Conservation (phyloP, 495 filamentous ascomycete genomes). For the Penicillium verhagenii region DNA sequence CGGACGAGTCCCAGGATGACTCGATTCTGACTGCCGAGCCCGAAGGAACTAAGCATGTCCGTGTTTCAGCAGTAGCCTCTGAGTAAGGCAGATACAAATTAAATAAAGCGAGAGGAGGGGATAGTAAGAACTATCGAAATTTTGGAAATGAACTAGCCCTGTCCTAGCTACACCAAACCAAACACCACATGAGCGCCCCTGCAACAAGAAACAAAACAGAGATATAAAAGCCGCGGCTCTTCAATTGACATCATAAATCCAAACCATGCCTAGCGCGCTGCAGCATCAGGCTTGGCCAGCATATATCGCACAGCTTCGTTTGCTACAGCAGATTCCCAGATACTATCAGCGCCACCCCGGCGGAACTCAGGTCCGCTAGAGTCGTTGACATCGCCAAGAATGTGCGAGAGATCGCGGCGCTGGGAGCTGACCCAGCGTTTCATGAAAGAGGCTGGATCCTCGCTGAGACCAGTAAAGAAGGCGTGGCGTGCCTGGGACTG, state of each 20-base stretch:
- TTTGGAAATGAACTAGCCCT: conserved; percentile 23
- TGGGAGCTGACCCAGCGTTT: conserved; percentile 83
- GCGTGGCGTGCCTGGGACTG: conserved; percentile 81
- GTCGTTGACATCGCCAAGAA: conserved; percentile 76
- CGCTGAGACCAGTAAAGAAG: conserved; percentile 72
- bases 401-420: conserved; percentile 84
- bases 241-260: conserved; percentile 3
- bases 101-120: too few relatives aligned
- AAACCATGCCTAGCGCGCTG: conserved; percentile 19
- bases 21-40: too few relatives aligned
- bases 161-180: conserved; percentile 27
- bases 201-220: conserved; percentile 14
- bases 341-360: conserved; percentile 52
- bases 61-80: too few relatives aligned
- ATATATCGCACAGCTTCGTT: conserved; percentile 50
- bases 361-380: conserved; percentile 58
- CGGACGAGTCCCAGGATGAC: too few relatives aligned
- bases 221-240: conserved; percentile 12
- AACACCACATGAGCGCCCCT: conserved; percentile 42
- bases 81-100: not conserved
- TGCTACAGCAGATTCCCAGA: conserved; percentile 52
- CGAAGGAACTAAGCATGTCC: too few relatives aligned
- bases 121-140: conserved; percentile 9
- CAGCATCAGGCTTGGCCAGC: conserved; percentile 46
- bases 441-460: conserved; percentile 81